Evolutionary conservation across 2,329 filamentous ascomycete genomes (phyloP), one percentile per base, ranked within the genome.

Genomic region (Diplodia corticola): DNA sequence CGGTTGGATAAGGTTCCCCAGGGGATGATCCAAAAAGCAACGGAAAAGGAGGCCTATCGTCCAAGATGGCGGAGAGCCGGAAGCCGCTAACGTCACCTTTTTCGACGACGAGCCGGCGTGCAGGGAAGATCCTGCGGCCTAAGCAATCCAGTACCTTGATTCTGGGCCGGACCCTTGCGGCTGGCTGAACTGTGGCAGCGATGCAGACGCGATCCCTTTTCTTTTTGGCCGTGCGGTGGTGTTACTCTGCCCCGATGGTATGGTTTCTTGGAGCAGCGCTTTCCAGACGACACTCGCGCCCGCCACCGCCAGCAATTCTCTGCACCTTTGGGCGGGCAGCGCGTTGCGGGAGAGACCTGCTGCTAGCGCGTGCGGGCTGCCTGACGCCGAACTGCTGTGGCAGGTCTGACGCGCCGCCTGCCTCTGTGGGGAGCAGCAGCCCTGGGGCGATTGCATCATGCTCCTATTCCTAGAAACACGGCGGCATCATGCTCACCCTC

Each of bases 101-200:
- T 26, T 40, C 50, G 50, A 54, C 9, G 28, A 35, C 26, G 28
- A 10, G 22, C 17, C 22, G 22, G 55, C n/a, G 12, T 35, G 26
- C 57, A 61, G 44, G 57, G 57, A 61, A 60, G 13, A 3, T 13
- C 57, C 57, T 61, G 57, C 44, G 22, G 44, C 20, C 28, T 15
- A 17, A 12, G 26, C 26, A 24, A 30, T 46, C 57, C 57, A 61
- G 57, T 61, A 61, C 57, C 57, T 28, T 61, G 57, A 35, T 24
- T 44, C 57, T 61, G 57, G 57, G 57, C 57, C 57, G 57, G 57
- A 49, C 57, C 57, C 57, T 61, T 61, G 54, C 54, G 55, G 55
- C 55, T 60, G 55, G 55, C 33, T 48, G 55, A 54, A 13, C n/a
- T 22, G 22, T 17, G 17, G 35, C 54, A 20, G 54, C 35, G 49